These are phyloP conservation scores for Fusarium sarcochroum DNA, from an alignment of 2,329 filamentous ascomycete species.

Conservation along the genomic window DNA sequence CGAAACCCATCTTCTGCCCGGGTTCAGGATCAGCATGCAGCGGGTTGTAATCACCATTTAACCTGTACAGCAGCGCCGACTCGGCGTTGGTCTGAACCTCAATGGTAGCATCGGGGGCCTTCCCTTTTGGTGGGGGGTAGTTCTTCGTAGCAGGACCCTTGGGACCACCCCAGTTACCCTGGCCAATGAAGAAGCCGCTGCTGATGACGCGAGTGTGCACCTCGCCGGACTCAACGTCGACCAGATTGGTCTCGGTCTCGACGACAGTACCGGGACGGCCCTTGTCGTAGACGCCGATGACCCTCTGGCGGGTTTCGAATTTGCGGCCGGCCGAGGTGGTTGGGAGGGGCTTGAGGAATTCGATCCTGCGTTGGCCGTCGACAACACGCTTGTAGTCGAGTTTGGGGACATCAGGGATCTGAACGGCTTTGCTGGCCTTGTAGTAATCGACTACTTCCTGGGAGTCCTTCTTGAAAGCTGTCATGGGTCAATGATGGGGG, in stretches of 20 bases:
- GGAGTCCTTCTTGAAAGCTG: slow-evolving; percentile 60
- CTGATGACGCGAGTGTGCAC: slow-evolving; percentile 57
- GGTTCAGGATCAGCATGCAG: slow-evolving; percentile 61
- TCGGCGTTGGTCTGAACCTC: slow-evolving; percentile 57
- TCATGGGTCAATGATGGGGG: background rate
- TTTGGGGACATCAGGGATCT: slow-evolving; percentile 56
- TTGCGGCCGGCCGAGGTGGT: slow-evolving; percentile 54
- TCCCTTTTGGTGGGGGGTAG: slow-evolving; percentile 50
- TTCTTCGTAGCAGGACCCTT: slow-evolving; percentile 55
- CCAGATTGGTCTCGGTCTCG: slow-evolving; percentile 57
- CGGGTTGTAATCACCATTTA: slow-evolving; percentile 66
- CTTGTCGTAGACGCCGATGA: slow-evolving; percentile 63
- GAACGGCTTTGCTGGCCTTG: slow-evolving; percentile 50
- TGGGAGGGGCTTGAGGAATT: slow-evolving; percentile 56
- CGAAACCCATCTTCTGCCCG: slow-evolving; percentile 59
- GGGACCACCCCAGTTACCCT: slow-evolving; percentile 61
- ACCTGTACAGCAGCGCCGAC: slow-evolving; percentile 57
- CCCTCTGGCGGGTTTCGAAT: slow-evolving; percentile 57
- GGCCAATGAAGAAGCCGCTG: slow-evolving; percentile 60
- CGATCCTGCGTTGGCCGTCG: slow-evolving; percentile 59
- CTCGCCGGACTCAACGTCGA: slow-evolving; percentile 56
- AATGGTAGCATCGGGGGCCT: slow-evolving; percentile 56
- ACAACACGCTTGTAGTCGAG: slow-evolving; percentile 59
- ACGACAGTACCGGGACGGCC: slow-evolving; percentile 47
- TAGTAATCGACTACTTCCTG: slow-evolving; percentile 61